Base-by-base conservation (phyloP, 1,139 yeast species). In the Yamadazyma trypodendri region DNA sequence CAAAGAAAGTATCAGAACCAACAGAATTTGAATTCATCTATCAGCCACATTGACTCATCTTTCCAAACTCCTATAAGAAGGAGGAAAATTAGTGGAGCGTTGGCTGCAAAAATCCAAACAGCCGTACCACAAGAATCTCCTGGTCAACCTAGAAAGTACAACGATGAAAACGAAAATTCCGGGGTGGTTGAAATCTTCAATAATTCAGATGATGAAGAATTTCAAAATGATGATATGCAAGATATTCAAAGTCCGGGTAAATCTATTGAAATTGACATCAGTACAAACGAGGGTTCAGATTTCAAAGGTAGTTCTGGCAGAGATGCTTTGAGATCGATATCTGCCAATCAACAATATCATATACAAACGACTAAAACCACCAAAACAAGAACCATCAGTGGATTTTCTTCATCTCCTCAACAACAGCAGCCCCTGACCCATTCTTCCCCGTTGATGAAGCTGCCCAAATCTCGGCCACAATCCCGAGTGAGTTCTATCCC, bases 41-140 rank as follows among this genome's bases (percentile, higher is more conserved):
- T 56, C 5, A 54, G 62, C 43, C 64, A 63, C 43, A 50, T 62
- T 37, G 75, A 68, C 49, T 62, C 73, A 7, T 71, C 75, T 5
- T 76, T 84, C 36, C 68, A 79, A 50, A 86, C 95, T 0, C 95
- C 95, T 4, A 67, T 77, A 4, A 79, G 90, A 58, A 75, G 94
- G 54, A 70, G 87, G 45, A 79, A 77, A 46, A 71, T 84, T 37
- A 77, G 89, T 33, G 83, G 85, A 1, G 85, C 82, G 13, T 72
- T 84, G 40, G 84, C 84, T 31, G 75, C 79, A 31, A 77, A 81
- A 44, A 77, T 80, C 28, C 84, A 77, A 50, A 76, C 81, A 14
- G 94, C 92, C 0, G 89, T 92, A 18, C 98, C 97, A 2, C 78
- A 77, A 47, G 88, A 88, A 35, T 87, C 96, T 2, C 97, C 98